Base-by-base conservation (phyloP, 371 early-diverging fungal genomes). In the Mortierella sp. region DNA sequence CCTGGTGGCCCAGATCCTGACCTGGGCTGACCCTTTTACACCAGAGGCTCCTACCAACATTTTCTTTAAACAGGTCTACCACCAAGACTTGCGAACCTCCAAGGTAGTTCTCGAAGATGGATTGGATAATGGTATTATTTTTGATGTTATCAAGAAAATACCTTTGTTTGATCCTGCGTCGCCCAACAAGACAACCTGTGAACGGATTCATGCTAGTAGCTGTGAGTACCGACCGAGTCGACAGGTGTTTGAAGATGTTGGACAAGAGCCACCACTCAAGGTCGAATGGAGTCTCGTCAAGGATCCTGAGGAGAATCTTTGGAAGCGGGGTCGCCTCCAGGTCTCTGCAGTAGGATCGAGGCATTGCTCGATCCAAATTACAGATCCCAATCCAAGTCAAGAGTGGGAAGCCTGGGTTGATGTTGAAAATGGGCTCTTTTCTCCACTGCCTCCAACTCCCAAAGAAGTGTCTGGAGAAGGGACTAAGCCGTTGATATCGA, bases 191-290 rank as follows among this genome's bases (percentile, higher is more conserved):
- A 25, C 6, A 5, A 19, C 0, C 4, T 58, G 28, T 47, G 45
- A 5, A n/a, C 47, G 18, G 73, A 73, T 29, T 15, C 5, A 2
- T 79, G 80, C 50, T 45, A 11, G 1, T 69, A 66, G 21, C 1
- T 79, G 80, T 44, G 53, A 11, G 1, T 69, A 66, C 26, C 1
- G 18, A 0, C 80, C 80, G 16, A 23, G 6, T 11, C 73, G 80
- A 5, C 80, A 79, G 18, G 53, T 79, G 56, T 79, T 79, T 64
- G 80, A 79, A 46, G 80, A 79, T 44, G 50, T 55, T 7, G 73
- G 80, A 4, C 18, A 52, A 23, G 61, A 62, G 0, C 30, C 43
- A 28, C 80, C 80, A n/a, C 7, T 79, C 30, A 64, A 62, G 9
- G 63, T 58, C 23, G 58, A 66, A 15, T 73, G 73, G 80, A 29